Evolutionary conservation across 1,284 basidiomycete species (phyloP), one percentile per base, ranked within the genome.

Genomic region (Cutaneotrichosporon sp.): DNA sequence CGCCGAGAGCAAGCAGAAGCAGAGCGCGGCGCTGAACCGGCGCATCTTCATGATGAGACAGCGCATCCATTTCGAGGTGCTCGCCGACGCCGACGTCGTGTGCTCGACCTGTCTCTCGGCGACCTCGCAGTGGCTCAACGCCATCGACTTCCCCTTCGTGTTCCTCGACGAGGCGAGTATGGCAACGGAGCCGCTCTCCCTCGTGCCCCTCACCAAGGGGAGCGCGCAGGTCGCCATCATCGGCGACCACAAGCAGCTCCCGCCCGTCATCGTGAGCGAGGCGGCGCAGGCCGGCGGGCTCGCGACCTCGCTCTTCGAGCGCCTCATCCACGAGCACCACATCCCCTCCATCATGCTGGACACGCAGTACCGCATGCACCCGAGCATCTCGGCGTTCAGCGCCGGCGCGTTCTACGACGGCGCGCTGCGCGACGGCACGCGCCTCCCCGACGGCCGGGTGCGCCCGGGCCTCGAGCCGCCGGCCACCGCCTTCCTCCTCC

Each of bases 201-300:
- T 94, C 49, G 87, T 95, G 60, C 90, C 92, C 0, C 81, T 95
- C 38, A 92, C 91, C 86, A 92, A 90, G 84, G 92, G 92, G 46
- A 89, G 89, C 24, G 84, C 83, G 53, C 94, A 97, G 69, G 83
- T 92, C 33, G 87, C 90, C 4, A 85, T 97, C 56, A 95, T 97
- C 65, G 95, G 94, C 31, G 95, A 97, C 80, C 95, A 97, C 79
- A 95, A 95, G 76, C 95, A 97, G 76, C 83, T 97, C n/a, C 92
- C 94, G 22, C 92, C 95, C 0, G 87, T 97, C 58, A 91, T 95
- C 63, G 83, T 86, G 9, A 90, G 87, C 68, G 82, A 83, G 42
- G 86, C 89, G 70, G 91, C 89, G 1, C 84, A 86, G 70, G 79
- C 83, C 20, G 85, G 86, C 22, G 92, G 91, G 1, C 82, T 95